Evolutionary conservation across 352 stramenopile species (phyloP).

Genomic region (Pythium sukuiense): DNA sequence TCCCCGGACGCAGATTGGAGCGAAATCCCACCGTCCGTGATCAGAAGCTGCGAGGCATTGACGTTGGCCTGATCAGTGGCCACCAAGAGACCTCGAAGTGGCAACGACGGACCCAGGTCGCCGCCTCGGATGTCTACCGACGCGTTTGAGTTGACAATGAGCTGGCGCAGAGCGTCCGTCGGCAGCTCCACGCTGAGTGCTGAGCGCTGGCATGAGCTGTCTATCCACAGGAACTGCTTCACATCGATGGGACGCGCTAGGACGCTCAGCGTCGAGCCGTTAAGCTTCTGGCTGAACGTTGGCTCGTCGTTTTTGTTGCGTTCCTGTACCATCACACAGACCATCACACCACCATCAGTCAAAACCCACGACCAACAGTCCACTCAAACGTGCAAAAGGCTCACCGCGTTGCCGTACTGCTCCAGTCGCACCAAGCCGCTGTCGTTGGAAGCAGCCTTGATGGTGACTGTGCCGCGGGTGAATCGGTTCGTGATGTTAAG

Average conservation of each 20-base stretch:
- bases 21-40: slow-evolving; percentile 37
- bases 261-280: slow-evolving; percentile 32
- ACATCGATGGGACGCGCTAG: slow-evolving; percentile 32
- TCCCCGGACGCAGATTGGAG: slow-evolving; percentile 49
- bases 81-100: slow-evolving; percentile 36
- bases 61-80: slow-evolving; percentile 52
- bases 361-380: background rate
- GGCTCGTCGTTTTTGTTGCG: slow-evolving; percentile 24
- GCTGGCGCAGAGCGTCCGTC: slow-evolving; percentile 21
- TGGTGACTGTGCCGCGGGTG: slow-evolving; percentile 35
- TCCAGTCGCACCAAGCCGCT: slow-evolving; percentile 37
- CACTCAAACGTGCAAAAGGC: background rate
- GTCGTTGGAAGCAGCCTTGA: slow-evolving; percentile 25
- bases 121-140: slow-evolving; percentile 44
- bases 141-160: slow-evolving; percentile 48
- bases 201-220: slow-evolving; percentile 66
- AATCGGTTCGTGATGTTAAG: slow-evolving; percentile 48
- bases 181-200: slow-evolving; percentile 43
- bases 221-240: slow-evolving; percentile 64
- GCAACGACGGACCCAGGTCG: slow-evolving; percentile 25
- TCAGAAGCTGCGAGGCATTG: slow-evolving; percentile 37
- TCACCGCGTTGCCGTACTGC: slow-evolving; percentile 51
- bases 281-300: slow-evolving; percentile 36
- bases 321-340: slow-evolving; percentile 20
- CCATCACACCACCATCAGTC: background rate